A percentile compares a stretch with the other conserved stretches of the same genome.
These are phyloP conservation scores for Lasiodiplodia hormozganensis DNA, from an alignment of 2,329 filamentous ascomycete species.

Conservation along the genomic window DNA sequence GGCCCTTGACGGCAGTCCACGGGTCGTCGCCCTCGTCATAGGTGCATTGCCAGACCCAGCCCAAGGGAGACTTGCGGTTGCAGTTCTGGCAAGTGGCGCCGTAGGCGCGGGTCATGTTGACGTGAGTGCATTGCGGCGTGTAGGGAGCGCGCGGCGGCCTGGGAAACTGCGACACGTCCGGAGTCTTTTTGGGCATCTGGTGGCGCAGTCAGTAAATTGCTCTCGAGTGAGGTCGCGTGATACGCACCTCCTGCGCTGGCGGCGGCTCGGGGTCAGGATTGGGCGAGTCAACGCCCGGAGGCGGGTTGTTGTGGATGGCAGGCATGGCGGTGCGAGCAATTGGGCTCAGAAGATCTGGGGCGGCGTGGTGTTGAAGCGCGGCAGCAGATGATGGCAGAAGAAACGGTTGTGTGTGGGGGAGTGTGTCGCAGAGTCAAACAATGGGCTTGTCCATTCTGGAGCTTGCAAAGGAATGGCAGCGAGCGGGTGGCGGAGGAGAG, in stretches of 20 bases:
- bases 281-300: neutral
- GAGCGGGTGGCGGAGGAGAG: conserved; percentile 1
- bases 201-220: conserved; percentile 17
- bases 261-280: conserved; percentile 7
- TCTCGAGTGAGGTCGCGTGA: conserved; percentile 18
- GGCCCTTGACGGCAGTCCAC: conserved; percentile 12
- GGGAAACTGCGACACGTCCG: conserved; percentile 8
- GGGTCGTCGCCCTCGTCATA: conserved; percentile 60
- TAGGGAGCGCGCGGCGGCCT: conserved; percentile 18
- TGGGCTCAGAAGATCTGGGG: neutral
- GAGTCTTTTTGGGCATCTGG: neutral
- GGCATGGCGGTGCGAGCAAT: neutral
- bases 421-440: conserved; percentile 13
- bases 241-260: conserved; percentile 1
- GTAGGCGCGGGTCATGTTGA: conserved; percentile 72
- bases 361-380: conserved; percentile 14
- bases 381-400: neutral
- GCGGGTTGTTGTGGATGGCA: neutral
- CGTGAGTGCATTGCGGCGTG: conserved; percentile 65
- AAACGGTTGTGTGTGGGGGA: neutral
- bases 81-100: conserved; percentile 67
- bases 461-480: conserved; percentile 16
- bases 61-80: conserved; percentile 60
- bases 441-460: conserved; percentile 22
- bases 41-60: conserved; percentile 77